Evolutionary conservation across 208 protist species (phyloP), one percentile per base, ranked within the genome.

Genomic region (Trypanosoma brucei): DNA sequence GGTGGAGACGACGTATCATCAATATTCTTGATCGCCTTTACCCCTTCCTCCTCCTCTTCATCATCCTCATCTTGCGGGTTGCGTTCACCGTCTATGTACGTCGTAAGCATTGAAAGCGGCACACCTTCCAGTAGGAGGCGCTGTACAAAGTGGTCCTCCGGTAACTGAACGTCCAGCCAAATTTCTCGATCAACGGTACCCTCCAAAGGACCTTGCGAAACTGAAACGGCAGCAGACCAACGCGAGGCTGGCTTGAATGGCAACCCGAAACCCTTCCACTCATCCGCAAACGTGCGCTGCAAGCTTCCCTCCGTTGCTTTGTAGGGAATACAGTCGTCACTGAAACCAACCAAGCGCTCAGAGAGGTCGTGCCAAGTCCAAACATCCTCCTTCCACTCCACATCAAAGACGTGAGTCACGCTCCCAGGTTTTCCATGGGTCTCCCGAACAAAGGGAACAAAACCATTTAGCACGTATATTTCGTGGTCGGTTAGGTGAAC

Each of bases 401-500:
- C 70, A 37, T 72, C 65, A 52, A 80, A 77, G 42, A 76, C 78
- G 53, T 86, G 78, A 5, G 74, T 36, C 50, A 56, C 58, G 52
- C 58, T 56, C 50, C 70, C 64, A 54, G 72, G 66, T 51, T 33
- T 45, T 45, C 52, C 67, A 71, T 87, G 88, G 39, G 52, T 70
- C 53, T 76, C 76, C 22, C 74, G 55, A 38, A 87, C 11, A 53
- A 79, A 70, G 34, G 81, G 76, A 46, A 84, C 75, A 63, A 90
- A 86, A 8, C 88, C 88, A 62, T 95, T 95, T 45, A 92, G 58
- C 9, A 95, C 75, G 66, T 78, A 92, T 14, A 71, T 53, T 14
- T 75, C 58, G 46, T 81, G 68, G 13, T 37, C 42, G 0, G 57
- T 51, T 14, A 93, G 56, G 54, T 75, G 78, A 14, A 77, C 84